Evolutionary conservation across 805 yeast species (phyloP).

Genomic region (Wickerhamomyces silvicola): DNA sequence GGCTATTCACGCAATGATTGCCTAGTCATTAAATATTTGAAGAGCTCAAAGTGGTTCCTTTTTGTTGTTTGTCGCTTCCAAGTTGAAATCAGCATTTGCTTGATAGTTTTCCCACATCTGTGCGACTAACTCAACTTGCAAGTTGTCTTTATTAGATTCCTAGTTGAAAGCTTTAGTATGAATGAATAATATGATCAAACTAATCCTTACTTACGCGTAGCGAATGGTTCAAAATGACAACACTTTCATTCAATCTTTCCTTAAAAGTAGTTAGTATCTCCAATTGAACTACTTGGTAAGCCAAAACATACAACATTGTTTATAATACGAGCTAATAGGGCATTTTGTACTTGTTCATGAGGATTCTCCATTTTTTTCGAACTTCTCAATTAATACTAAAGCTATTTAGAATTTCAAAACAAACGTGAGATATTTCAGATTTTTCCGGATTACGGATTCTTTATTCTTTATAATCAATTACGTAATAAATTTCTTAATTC

Average conservation of each 20-base stretch:
- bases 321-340: conserved; percentile 68
- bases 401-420: no score
- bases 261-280: conserved; percentile 20
- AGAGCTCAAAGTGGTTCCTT: conserved; percentile 43
- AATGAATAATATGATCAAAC: not conserved
- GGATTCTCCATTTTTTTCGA: conserved; percentile 65
- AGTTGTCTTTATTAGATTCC: conserved; percentile 57
- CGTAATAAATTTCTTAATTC: no score
- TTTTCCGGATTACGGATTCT: no score
- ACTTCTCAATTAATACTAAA: not conserved
- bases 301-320: conserved; percentile 69
- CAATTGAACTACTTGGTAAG: no score
- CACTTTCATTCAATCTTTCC: conserved; percentile 69
- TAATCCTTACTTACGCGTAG: conserved; percentile 32
- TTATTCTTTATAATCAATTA: no score
- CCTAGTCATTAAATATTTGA: no score
- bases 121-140: conserved; percentile 63
- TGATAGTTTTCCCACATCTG: conserved; percentile 77
- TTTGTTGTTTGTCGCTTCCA: conserved; percentile 59
- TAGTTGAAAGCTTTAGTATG: no score
- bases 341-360: conserved; percentile 75
- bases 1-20: no score
- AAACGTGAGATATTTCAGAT: no score
- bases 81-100: conserved; percentile 61
- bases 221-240: conserved; percentile 54